Conservation (phyloP, 768 basidiomycete species). For the Hypholoma fasciculare region DNA sequence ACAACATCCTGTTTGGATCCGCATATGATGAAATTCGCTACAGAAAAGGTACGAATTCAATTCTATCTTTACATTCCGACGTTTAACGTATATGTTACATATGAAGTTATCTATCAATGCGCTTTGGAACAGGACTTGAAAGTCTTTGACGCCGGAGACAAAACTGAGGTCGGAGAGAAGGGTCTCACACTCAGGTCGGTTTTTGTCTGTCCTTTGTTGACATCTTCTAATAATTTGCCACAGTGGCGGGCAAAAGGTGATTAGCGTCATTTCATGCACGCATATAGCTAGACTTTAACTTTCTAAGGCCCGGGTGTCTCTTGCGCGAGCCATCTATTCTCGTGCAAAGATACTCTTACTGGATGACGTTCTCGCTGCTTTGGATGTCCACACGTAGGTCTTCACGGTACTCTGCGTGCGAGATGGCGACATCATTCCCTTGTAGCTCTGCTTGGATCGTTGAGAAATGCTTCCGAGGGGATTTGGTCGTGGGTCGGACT, state of each 20-base stretch:
- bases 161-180: conserved; percentile 69
- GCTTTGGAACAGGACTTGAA: conserved; percentile 71
- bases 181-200: conserved; percentile 51
- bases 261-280: background rate
- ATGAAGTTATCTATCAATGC: conserved; percentile 60
- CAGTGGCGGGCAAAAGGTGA: conserved; percentile 42
- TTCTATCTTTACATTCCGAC: background rate
- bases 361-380: conserved; percentile 70
- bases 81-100: background rate
- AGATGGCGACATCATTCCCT: background rate
- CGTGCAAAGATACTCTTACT: conserved; percentile 60
- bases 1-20: conserved; percentile 79
- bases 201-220: background rate
- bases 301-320: conserved; percentile 39
- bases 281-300: background rate
- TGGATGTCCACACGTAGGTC: conserved; percentile 41
- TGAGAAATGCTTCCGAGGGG: conserved; percentile 75
- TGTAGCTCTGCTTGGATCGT: conserved; percentile 79
- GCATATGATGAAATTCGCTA: conserved; percentile 74
- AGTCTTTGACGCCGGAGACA: conserved; percentile 61
- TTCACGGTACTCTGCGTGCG: background rate
- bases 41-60: conserved; percentile 40
- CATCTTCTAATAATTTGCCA: background rate
- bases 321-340: conserved; percentile 46
- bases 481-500: conserved; percentile 70